Base-by-base conservation (phyloP, 2,329 filamentous ascomycete species). In the Capronia americana region DNA sequence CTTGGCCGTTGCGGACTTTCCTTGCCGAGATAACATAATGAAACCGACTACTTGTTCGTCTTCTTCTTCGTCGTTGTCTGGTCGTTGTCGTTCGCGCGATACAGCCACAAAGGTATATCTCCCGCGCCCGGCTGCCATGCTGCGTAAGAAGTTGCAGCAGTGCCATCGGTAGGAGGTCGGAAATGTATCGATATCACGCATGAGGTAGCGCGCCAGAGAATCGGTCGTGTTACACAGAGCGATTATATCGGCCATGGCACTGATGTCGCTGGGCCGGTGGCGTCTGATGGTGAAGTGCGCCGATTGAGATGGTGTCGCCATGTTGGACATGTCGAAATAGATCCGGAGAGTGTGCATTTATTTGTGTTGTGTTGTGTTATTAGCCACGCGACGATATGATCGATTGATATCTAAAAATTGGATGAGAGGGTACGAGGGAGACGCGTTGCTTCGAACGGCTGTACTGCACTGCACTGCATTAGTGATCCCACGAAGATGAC, bases 191-290 rank as follows among this genome's bases (percentile, higher is more conserved):
- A 46, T 46, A 20, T 46, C 41, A 4, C 41, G 41, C 12, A 12
- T 17, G 41, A 46, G 41, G 17, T 46, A 46, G n/a, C n/a, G 41
- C 12, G 41, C 41, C 4, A 46, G n/a, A 1, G 41, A 7, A 12
- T 46, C 41, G 4, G 41, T 46, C 14, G 41, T n/a, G n/a, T 46
- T 46, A 46, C 41, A 46, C 41, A 46, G 3, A 20, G 41, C 41
- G 41, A 46, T 10, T 14, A 46, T 46, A 4, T 46, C 41, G 12
- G 14, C 41, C 41, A 46, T 46, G 12, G 41, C 41, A 20, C 41
- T 46, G 41, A 46, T 4, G n/a, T 46, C 41, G 41, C 41, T 46
- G n/a, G 41, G 41, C 41, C n/a, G 41, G n/a, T 46, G 41, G 41
- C 41, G 41, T 46, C 41, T 46, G n/a, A 46, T 4, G 14, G 12